Evolutionary conservation across 345 rosid genomes (phyloP), one percentile per base, ranked within the genome.

Genomic region (Brassica nigra): DNA sequence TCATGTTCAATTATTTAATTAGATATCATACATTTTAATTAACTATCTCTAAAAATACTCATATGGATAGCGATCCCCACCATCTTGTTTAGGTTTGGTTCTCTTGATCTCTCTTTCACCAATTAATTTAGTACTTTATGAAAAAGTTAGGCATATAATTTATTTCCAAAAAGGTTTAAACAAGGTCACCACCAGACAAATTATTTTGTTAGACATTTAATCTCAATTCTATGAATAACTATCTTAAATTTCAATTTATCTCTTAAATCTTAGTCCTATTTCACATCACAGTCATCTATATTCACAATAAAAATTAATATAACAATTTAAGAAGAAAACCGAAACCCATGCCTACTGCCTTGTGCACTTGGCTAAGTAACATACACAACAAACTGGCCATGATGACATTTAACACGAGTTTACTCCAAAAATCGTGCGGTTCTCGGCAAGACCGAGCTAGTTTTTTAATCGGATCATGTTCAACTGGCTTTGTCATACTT

Each of bases 31-130:
- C 15, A 75, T 78, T 77, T 83, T 74, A 83, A 52, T 79, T 88
- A 80, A 59, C 82, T 58, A 2, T 47, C 52, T 73, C 14, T 42
- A 18, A 7, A 16, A 62, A 8, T 42, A 57, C 59, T 37, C 71
- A 78, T 34, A 37, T 81, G 52, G 84, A 71, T 76, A 76, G 76
- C 71, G 89, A 90, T 86, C 88, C 81, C 84, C 92, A 90, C 88
- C 82, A 83, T 55, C 80, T 70, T 58, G 72, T 47, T 58, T 71
- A 85, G 81, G 85, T 75, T 80, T 65, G 79, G 80, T 70, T 76
- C 68, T 74, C 58, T 80, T 61, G 36, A 62, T 74, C 36, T 59
- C 36, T 59, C 59, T 61, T 62, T 49, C 66, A 68, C 55, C 63
- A 68, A 68, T 62, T 74, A 74, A 37, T 74, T 68, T 62, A 66